A percentile compares a stretch with the other conserved stretches of the same genome.
Conservation (phyloP, 176 grass and related monocot genomes). For the Leersia perrieri region DNA sequence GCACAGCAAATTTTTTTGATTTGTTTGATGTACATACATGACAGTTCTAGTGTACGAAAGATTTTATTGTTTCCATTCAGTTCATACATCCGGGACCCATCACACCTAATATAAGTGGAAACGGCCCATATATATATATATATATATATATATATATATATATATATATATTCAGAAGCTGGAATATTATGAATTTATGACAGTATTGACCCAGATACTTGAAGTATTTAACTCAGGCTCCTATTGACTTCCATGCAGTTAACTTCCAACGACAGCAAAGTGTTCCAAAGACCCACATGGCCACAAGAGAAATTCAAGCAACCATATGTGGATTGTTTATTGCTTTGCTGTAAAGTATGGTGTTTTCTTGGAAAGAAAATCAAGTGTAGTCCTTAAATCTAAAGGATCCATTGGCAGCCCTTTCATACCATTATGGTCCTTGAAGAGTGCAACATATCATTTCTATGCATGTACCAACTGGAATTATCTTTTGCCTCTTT, state of each 20-base stretch:
- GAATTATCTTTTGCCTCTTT: not conserved
- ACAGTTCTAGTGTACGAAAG: not conserved
- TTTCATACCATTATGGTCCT: not conserved
- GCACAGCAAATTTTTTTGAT: not conserved
- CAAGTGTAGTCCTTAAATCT: not conserved
- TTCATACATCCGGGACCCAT: not conserved
- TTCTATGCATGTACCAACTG: constrained; percentile 1
- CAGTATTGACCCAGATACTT: constrained; percentile 2
- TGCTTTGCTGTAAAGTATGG: not conserved
- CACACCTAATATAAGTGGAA: constrained; percentile 8
- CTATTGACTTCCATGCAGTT: not conserved
- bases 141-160: too few relatives aligned
- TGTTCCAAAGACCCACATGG: not conserved
- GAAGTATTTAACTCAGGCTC: not conserved
- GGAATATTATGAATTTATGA: not conserved
- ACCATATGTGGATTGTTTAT: not conserved
- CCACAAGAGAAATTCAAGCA: not conserved
- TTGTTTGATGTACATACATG: not conserved
- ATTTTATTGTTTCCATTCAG: not conserved
- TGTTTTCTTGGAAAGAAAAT: not conserved
- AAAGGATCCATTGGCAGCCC: not conserved
- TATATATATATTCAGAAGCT: not conserved
- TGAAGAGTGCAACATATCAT: not conserved
- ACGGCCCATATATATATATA: not conserved
- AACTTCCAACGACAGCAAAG: constrained; percentile 7